Base-by-base conservation (phyloP, 2,329 filamentous ascomycete species). In the Colletotrichum cereale region DNA sequence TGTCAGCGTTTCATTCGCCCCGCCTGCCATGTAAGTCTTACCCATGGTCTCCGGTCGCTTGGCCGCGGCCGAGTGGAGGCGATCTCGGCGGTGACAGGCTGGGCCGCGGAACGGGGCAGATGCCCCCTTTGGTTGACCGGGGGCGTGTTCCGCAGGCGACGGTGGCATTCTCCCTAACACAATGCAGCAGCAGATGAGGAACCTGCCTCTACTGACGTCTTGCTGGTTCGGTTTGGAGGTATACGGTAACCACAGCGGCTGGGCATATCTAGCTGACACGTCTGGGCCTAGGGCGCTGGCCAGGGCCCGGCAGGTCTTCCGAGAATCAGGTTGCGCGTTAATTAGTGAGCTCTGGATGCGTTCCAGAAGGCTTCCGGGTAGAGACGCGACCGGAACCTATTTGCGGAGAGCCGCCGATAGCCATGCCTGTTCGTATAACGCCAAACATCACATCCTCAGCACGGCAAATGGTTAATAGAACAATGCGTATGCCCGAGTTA, bases 1-100 rank as follows among this genome's bases (percentile, higher is more conserved):
- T 48, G 29, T 50, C 55, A 50, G 24, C 36, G 42, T 61, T 64
- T 63, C 38, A 60, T 62, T 71, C 48, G 42, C 34, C 44, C 47
- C 36, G 34, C 48, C 38, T 56, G n/a, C n/a, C n/a, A n/a, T n/a
- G n/a, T n/a, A 56, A 0, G 62, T 10, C 58, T n/a, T 12, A 48
- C 26, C 55, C 66, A 36, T 57, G 29, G 42, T 38, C 52, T 50
- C 42, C 64, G 42, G 29, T 50, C 66, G 36, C 38, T 44, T 71
- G 50, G 50, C 52, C 50, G 36, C 50, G 24, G 67, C 50, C 47
- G 38, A 26, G 64, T 58, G 64, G 65, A 38, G 57, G 38, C 50
- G 50, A 21, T 56, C 34, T 26, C 50, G 62, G 50, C 29, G n/a
- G 36, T 29, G 18, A 36, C 44, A 69, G 26, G 53, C 60, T 71